Evolutionary conservation across 192 early-diverging fungal genomes (phyloP), one percentile per base, ranked within the genome.

Genomic region (Podochytrium sp.): DNA sequence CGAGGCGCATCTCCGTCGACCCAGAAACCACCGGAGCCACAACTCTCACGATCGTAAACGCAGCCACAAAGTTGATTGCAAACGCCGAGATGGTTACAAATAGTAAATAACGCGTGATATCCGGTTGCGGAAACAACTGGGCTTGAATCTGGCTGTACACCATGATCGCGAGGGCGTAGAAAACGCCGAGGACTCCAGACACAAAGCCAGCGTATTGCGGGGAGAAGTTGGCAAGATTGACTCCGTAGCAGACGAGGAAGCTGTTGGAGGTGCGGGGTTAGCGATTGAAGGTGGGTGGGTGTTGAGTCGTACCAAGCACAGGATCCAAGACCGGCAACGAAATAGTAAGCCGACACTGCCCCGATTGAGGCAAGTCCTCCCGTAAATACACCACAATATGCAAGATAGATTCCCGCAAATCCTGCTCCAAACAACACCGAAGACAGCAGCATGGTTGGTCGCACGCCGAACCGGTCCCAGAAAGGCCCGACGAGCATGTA

Each of bases 401-500:
- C 65, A 6, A 67, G 30, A 23, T 50, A 67, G 38, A 67, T 67
- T 10, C 27, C 16, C 4, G 49, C 41, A 42, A 67, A 67, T 6
- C 65, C 65, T 7, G 49, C 14, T 18, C 65, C 65, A 50, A 67
- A 62, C 18, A 63, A 63, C 12, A 63, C 20, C 25, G 20, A 27
- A 51, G 16, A 20, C 37, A 16, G 16, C 37, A 65, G 40, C 65
- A 64, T 50, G 7, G 78, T 79, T 4, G 65, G 53, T 10, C 40
- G 37, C 1, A 43, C 41, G 20, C 78, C 78, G 47, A 71, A 76
- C 23, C 62, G 42, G 43, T 79, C 78, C 63, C 66, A 76, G 29
- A 79, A 33, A 2, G 78, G 78, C 2, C 78, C 78, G 39, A 76
- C 53, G 56, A 76, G n/a, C 18, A 79, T 41, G 63, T 52, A 79